Evolutionary conservation across 495 filamentous ascomycete genomes (phyloP).

Genomic region (Neurospora sp.): DNA sequence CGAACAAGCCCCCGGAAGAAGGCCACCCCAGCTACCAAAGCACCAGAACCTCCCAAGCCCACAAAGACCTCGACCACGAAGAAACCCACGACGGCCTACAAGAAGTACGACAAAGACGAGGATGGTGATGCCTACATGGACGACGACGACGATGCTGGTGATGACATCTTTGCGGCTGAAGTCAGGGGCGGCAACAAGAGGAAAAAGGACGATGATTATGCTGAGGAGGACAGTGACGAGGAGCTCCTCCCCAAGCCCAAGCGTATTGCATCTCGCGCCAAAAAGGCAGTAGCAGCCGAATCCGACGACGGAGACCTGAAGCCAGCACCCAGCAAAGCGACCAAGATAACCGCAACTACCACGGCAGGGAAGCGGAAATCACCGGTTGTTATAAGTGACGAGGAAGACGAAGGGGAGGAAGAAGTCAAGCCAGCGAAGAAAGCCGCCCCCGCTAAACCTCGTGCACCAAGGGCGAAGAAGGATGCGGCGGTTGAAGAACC

Average conservation of each 20-base stretch:
- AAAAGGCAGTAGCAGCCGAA: conserved; percentile 30
- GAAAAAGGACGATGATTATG: conserved; percentile 63
- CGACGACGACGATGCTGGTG: conserved; percentile 55
- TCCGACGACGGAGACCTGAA: conserved; percentile 32
- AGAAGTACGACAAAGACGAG: conserved; percentile 22
- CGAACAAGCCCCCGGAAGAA: conserved; percentile 35
- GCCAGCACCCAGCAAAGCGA: conserved; percentile 19
- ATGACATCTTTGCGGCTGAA: conserved; percentile 64
- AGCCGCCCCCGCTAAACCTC: conserved; percentile 50
- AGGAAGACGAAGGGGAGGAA: conserved; percentile 37
- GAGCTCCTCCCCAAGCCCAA: conserved; percentile 43
- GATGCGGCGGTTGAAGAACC: conserved; percentile 42
- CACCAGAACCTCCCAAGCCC: conserved; percentile 13
- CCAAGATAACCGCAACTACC: conserved; percentile 31
- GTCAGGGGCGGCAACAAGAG: conserved; percentile 45
- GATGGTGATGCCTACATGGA: conserved; percentile 45
- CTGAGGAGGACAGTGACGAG: conserved; percentile 50
- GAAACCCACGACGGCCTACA: conserved; percentile 19
- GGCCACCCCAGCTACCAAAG: conserved; percentile 14
- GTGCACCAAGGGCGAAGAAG: conserved; percentile 50
- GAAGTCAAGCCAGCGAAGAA: conserved; percentile 44
- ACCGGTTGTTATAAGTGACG: conserved; percentile 24
- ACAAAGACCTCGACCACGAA: conserved; percentile 20
- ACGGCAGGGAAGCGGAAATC: conserved; percentile 37
- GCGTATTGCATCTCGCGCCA: conserved; percentile 29